Conservation (phyloP, 352 stramenopile species). For the Stramenopiles sp. region DNA sequence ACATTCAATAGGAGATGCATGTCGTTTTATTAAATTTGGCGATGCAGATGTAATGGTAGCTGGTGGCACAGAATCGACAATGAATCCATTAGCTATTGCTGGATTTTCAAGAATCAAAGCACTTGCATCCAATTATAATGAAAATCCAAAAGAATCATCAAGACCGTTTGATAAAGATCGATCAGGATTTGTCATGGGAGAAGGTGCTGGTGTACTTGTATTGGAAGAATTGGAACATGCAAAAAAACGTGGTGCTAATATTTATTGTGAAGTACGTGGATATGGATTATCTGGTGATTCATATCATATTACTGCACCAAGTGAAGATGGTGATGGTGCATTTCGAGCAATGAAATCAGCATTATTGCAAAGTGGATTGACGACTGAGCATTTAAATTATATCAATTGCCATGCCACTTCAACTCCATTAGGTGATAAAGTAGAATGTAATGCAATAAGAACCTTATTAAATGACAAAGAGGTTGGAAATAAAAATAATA, state of each 20-base stretch:
- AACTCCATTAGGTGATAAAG: slow-evolving; percentile 84
- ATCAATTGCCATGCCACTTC: slow-evolving; percentile 94
- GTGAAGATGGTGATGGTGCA: slow-evolving; percentile 40
- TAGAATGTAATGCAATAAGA: slow-evolving; percentile 72
- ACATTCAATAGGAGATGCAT: slow-evolving; percentile 85
- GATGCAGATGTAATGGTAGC: slow-evolving; percentile 85
- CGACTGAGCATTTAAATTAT: slow-evolving; percentile 71
- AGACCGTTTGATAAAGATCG: slow-evolving; percentile 80
- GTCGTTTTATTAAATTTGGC: slow-evolving; percentile 49
- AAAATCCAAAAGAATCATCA: slow-evolving; percentile 55
- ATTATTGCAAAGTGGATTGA: slow-evolving; percentile 43
- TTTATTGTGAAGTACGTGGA: slow-evolving; percentile 78
- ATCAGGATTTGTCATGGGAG: slow-evolving; percentile 92
- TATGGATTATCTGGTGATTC: slow-evolving; percentile 86
- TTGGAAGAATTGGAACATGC: slow-evolving; percentile 73
- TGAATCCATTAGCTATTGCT: slow-evolving; percentile 74
- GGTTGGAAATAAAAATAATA: slow-evolving; percentile 21
- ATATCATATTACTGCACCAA: slow-evolving; percentile 63
- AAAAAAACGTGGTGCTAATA: slow-evolving; percentile 60
- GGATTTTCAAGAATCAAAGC: slow-evolving; percentile 85
- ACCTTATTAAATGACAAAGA: slow-evolving; percentile 34
- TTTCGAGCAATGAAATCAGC: slow-evolving; percentile 69
- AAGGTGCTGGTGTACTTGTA: slow-evolving; percentile 57
- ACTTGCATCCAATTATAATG: slow-evolving; percentile 82
- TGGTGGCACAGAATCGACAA: slow-evolving; percentile 74